These are phyloP conservation scores for Stemphylium vesicarium DNA, from an alignment of 2,329 filamentous ascomycete genomes.

Conservation along the genomic window DNA sequence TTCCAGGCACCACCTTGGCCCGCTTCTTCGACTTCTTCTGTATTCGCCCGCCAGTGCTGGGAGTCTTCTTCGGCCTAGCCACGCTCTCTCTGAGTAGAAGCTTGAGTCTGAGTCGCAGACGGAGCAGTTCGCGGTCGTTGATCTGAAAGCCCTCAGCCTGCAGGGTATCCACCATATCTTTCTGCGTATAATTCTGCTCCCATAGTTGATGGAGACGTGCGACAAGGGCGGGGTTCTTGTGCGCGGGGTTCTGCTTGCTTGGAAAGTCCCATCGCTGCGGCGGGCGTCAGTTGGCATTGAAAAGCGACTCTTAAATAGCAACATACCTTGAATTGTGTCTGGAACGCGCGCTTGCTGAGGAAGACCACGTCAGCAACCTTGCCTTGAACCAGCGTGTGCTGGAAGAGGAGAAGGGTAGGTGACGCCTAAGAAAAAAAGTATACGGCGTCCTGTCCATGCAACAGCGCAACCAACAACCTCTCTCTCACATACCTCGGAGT, in stretches of 20 bases:
- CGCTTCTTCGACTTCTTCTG: constrained; percentile 23
- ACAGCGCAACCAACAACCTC: constrained; percentile 13
- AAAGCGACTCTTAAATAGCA: neutral
- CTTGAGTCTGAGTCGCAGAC: constrained; percentile 71
- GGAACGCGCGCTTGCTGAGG: constrained; percentile 74
- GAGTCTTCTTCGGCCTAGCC: constrained; percentile 60
- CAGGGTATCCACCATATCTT: constrained; percentile 74
- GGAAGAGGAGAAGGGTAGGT: neutral
- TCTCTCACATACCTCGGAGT: constrained; percentile 66
- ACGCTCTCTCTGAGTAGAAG: constrained; percentile 64
- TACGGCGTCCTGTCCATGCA: constrained; percentile 34
- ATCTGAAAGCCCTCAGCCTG: constrained; percentile 76
- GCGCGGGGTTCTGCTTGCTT: constrained; percentile 72
- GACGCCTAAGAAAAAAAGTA: constrained; percentile 5
- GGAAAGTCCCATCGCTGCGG: constrained; percentile 74
- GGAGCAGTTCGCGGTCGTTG: constrained; percentile 72
- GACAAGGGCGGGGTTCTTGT: constrained; percentile 72
- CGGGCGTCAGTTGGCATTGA: constrained; percentile 11
- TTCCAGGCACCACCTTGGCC: constrained; percentile 19
- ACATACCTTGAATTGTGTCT: constrained; percentile 70
- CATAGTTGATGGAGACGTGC: constrained; percentile 77
- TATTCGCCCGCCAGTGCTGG: constrained; percentile 33
- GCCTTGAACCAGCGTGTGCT: neutral
- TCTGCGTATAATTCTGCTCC: constrained; percentile 74
- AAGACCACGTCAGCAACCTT: constrained; percentile 16